These are phyloP conservation scores for Cercospora zeina DNA, from an alignment of 2,329 filamentous ascomycete genomes.

Conservation along the genomic window DNA sequence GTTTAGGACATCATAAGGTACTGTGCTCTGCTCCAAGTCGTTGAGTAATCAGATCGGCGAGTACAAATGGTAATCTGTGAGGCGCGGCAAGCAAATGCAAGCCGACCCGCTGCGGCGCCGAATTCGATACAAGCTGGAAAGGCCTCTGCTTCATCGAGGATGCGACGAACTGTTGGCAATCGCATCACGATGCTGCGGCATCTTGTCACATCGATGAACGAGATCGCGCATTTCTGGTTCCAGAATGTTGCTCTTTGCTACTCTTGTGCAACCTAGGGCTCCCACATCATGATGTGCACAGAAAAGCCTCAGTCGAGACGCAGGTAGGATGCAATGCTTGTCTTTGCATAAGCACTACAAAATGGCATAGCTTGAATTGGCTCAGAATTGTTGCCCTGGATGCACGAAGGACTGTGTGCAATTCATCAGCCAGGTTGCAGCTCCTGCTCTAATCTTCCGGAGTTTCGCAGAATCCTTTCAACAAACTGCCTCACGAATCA, in stretches of 20 bases:
- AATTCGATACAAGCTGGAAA: too few species aligned
- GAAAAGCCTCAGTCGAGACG: neutral
- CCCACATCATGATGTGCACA: neutral
- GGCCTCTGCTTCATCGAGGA: too few species aligned
- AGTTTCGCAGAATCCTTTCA: neutral
- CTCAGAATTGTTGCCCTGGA: neutral
- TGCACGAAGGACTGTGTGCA: neutral
- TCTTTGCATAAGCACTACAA: neutral
- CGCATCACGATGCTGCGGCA: neutral
- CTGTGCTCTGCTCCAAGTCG: too few species aligned
- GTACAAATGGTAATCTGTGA: too few species aligned
- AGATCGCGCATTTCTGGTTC: neutral
- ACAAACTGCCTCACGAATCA: neutral
- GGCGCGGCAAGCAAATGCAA: too few species aligned
- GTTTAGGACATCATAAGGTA: too few species aligned
- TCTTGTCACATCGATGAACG: too few species aligned
- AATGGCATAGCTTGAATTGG: neutral
- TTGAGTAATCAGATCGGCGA: too few species aligned
- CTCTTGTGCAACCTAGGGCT: neutral
- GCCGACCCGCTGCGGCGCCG: too few species aligned
- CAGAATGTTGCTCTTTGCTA: neutral
- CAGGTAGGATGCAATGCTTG: neutral
- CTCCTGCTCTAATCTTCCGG: neutral
- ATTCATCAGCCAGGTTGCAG: neutral
- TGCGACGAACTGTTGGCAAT: neutral